phyloP scores from a whole-genome alignment of 108 stramenopile genomes.

The Mediolabrus comicus region DNA sequence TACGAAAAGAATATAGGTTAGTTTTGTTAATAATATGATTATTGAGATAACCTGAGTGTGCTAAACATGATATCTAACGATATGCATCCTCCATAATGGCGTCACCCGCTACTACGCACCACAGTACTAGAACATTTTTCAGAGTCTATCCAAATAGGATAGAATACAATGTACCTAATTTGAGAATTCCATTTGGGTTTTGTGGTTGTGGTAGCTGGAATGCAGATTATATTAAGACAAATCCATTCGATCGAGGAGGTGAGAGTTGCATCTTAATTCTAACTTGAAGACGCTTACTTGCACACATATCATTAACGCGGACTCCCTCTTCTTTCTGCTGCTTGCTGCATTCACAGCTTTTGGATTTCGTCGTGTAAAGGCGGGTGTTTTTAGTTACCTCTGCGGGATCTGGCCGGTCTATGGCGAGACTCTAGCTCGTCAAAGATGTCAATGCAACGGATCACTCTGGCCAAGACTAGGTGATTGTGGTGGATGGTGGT shows the following conservation, averaged over 20 bases:
- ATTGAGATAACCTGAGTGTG: too few species aligned
- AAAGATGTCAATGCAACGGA: constrained; percentile 62
- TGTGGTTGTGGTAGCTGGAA: constrained; percentile 55
- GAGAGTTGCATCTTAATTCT: not conserved
- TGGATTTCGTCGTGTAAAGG: constrained; percentile 42
- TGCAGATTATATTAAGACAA: constrained; percentile 26
- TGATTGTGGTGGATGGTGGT: constrained; percentile 63
- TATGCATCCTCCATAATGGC: too few species aligned
- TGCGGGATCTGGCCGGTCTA: constrained; percentile 45
- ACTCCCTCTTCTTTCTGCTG: constrained; percentile 41
- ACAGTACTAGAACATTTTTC: constrained; percentile 45
- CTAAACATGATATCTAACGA: too few species aligned
- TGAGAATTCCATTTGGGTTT: constrained; percentile 39
- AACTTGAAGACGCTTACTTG: too few species aligned
- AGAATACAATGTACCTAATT: constrained; percentile 33
- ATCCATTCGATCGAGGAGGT: not conserved
- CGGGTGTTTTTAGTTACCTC: constrained; percentile 22
- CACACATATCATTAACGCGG: too few species aligned
- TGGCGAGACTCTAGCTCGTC: constrained; percentile 51
- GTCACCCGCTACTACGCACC: too few species aligned
- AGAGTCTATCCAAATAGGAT: constrained; percentile 55
- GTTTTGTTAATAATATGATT: too few species aligned
- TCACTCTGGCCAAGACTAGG: constrained; percentile 46
- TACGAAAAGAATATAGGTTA: constrained; percentile 57
- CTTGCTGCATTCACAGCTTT: constrained; percentile 55